Evolutionary conservation across 129 eudicot species (phyloP).

Genomic region (Rutidosis leptorrhynchoides): DNA sequence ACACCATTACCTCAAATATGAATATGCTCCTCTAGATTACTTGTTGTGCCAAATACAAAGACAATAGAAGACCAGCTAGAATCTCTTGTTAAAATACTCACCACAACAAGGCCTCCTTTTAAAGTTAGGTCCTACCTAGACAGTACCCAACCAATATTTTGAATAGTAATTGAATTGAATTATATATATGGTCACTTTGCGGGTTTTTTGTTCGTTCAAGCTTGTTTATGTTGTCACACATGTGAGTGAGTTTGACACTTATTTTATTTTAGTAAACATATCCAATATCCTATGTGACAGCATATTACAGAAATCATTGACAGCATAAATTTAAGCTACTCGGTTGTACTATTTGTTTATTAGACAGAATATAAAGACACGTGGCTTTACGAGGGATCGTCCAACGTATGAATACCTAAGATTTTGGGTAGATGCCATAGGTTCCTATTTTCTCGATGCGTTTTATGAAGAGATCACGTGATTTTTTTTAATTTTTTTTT

Average conservation of each 20-base stretch:
- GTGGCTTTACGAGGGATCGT: neutral
- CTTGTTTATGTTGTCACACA: constrained; percentile 15
- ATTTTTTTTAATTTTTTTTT: too few relatives aligned
- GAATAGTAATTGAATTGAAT: too few relatives aligned
- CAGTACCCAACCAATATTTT: neutral
- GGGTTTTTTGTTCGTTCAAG: constrained; percentile 3
- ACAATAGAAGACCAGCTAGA: neutral
- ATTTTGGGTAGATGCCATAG: neutral
- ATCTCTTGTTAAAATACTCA: constrained; percentile 9
- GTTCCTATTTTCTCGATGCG: neutral
- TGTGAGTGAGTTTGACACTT: constrained; percentile 18
- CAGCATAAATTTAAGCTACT: too few relatives aligned
- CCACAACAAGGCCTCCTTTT: neutral
- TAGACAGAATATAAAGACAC: neutral
- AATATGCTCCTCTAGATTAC: neutral
- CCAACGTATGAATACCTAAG: constrained; percentile 2
- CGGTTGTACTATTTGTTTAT: too few relatives aligned
- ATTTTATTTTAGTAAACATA: neutral
- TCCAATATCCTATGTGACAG: neutral
- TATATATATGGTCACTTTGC: neutral
- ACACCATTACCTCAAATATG: constrained; percentile 24
- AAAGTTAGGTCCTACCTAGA: neutral
- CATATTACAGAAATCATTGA: neutral
- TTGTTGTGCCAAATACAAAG: neutral
- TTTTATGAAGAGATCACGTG: constrained; percentile 19